A percentile compares a stretch with the other conserved stretches of the same genome.
These are phyloP conservation scores for Puccinia horiana DNA, from an alignment of 1,284 basidiomycete genomes.

Conservation along the genomic window DNA sequence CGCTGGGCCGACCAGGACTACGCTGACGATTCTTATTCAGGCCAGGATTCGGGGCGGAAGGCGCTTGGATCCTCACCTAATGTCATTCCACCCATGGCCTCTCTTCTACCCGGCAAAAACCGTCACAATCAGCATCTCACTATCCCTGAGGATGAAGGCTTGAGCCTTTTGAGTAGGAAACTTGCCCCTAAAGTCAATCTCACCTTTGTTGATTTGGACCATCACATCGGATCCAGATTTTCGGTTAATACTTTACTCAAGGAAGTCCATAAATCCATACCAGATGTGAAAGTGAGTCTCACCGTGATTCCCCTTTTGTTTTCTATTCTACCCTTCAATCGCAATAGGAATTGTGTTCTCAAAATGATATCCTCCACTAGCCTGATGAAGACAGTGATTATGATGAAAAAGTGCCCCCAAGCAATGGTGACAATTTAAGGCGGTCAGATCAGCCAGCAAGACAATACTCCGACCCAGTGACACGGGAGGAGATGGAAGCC, in stretches of 20 bases:
- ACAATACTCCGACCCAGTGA: not conserved
- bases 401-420: not conserved
- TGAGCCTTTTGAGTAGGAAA: conserved; percentile 26
- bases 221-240: conserved; percentile 48
- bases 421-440: not conserved
- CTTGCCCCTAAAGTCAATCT: conserved; percentile 44
- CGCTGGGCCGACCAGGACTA: not conserved
- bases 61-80: not conserved
- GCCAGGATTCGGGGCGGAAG: not conserved
- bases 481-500: not conserved
- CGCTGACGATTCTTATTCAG: not conserved
- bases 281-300: conserved; percentile 31
- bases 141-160: not conserved
- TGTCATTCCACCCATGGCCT: not conserved
- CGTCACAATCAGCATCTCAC: not conserved
- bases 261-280: conserved; percentile 47
- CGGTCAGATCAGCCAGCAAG: not conserved
- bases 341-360: not conserved
- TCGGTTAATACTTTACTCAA: conserved; percentile 46
- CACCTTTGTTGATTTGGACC: conserved; percentile 48
- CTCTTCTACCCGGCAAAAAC: not conserved
- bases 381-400: not conserved
- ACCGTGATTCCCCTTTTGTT: not conserved
- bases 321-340: not conserved
- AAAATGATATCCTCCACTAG: not conserved